Evolutionary conservation across 1,284 basidiomycete genomes (phyloP).

Genomic region (Ganoderma meredithae): DNA sequence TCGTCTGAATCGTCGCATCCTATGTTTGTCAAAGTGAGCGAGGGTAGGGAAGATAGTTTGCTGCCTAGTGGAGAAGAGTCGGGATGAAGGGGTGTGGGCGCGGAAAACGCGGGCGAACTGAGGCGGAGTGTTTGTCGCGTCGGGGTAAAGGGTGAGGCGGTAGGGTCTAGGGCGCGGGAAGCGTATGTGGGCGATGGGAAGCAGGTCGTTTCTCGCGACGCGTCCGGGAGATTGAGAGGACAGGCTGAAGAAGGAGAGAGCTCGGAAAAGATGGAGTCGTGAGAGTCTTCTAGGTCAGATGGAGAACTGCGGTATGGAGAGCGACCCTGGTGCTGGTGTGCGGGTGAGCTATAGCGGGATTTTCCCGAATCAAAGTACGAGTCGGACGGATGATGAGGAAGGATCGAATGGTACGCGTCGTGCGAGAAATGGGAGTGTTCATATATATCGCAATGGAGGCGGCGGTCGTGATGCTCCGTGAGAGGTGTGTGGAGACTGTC

Average conservation of each 20-base stretch:
- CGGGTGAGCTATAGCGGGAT: slow-evolving; percentile 23
- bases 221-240: slow-evolving; percentile 38
- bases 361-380: slow-evolving; percentile 27
- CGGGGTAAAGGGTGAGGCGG: slow-evolving; percentile 34
- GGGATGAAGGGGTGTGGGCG: slow-evolving; percentile 30
- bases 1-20: slow-evolving; percentile 33
- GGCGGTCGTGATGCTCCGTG: slow-evolving; percentile 42
- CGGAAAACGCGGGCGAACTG: slow-evolving; percentile 29
- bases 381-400: slow-evolving; percentile 21
- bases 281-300: slow-evolving; percentile 29
- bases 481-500: slow-evolving; percentile 49
- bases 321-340: slow-evolving; percentile 28
- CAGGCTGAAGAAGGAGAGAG: slow-evolving; percentile 33
- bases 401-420: slow-evolving; percentile 33
- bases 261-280: slow-evolving; percentile 32
- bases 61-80: slow-evolving; percentile 33
- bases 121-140: slow-evolving; percentile 32
- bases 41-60: slow-evolving; percentile 35
- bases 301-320: slow-evolving; percentile 33
- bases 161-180: slow-evolving; percentile 31
- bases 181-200: slow-evolving; percentile 35
- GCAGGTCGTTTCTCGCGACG: slow-evolving; percentile 39
- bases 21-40: slow-evolving; percentile 36
- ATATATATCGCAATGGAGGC: slow-evolving; percentile 39
- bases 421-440: slow-evolving; percentile 34